Percentiles rank a stretch among this genome's conserved stretches.
These are phyloP conservation scores for Castanea crenata DNA, from an alignment of 306 rosid genomes.

Conservation along the genomic window DNA sequence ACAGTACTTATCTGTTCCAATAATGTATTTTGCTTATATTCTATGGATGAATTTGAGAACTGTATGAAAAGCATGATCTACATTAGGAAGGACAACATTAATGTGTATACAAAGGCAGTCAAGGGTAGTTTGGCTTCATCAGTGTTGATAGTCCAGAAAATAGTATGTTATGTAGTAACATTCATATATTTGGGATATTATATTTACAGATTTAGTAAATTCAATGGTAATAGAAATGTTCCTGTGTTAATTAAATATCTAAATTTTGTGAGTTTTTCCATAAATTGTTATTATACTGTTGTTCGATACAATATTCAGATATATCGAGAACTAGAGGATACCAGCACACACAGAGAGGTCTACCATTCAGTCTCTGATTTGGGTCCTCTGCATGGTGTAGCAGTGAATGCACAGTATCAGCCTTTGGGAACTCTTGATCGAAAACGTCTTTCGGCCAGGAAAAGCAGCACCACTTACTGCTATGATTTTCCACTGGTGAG, in stretches of 20 bases:
- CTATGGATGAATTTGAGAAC: not conserved
- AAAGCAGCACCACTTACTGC: slow-evolving; percentile 91
- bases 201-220: not conserved
- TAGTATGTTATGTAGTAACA: not conserved
- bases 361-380: slow-evolving; percentile 55
- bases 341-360: slow-evolving; percentile 49
- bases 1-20: not conserved
- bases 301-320: slow-evolving; percentile 49
- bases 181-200: not conserved
- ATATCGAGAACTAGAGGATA: slow-evolving; percentile 78
- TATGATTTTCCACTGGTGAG: slow-evolving; percentile 96
- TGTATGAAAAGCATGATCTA: not conserved
- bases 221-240: not conserved
- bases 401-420: slow-evolving; percentile 76
- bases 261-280: not conserved
- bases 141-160: not conserved
- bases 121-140: not conserved
- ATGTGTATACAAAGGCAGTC: not conserved
- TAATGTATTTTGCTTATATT: not conserved
- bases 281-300: slow-evolving; percentile 23
- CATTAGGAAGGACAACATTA: not conserved
- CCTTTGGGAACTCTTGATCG: slow-evolving; percentile 79
- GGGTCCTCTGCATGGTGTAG: slow-evolving; percentile 72
- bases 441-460: slow-evolving; percentile 84
- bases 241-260: not conserved